A percentile compares a stretch with the other conserved stretches of the same genome.
phyloP scores from a whole-genome alignment of 2,329 filamentous ascomycete species.

The Beauveria brongniartii region DNA sequence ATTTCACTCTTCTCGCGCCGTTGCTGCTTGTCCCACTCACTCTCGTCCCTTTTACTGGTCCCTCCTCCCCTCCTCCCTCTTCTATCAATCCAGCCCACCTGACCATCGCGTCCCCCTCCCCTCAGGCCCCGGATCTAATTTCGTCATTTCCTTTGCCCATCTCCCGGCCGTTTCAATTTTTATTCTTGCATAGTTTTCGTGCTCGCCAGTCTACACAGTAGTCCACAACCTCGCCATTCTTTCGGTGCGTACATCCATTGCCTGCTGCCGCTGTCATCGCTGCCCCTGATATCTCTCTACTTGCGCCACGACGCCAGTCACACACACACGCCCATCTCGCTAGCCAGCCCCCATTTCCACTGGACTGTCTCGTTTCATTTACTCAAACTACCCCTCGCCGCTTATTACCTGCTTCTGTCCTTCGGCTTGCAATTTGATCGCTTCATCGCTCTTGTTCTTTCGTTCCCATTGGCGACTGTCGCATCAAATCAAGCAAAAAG shows the following conservation, averaged over 20 bases:
- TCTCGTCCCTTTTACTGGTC: background rate
- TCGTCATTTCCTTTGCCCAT: slow-evolving; percentile 11
- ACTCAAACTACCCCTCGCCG: slow-evolving; percentile 8
- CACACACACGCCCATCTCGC: background rate
- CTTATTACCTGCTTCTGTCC: background rate
- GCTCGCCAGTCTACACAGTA: background rate
- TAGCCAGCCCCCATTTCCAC: background rate
- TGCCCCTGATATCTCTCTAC: background rate
- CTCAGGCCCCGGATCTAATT: slow-evolving; percentile 3
- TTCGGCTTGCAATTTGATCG: background rate
- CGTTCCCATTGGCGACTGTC: background rate
- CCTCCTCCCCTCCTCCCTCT: background rate
- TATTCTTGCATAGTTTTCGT: background rate
- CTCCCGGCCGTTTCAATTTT: slow-evolving; percentile 3
- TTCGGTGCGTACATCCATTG: background rate
- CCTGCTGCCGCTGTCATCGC: background rate
- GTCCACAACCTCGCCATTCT: background rate
- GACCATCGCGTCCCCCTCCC: background rate
- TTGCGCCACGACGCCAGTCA: slow-evolving; percentile 1
- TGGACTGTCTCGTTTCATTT: background rate
- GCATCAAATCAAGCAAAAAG: background rate
- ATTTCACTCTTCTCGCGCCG: too few relatives aligned
- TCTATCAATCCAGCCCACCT: background rate
- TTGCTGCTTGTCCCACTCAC: background rate
- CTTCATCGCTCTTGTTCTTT: background rate